Percentiles rank a stretch among this genome's conserved stretches.
phyloP scores from a whole-genome alignment of 345 rosid genomes.

The Excoecaria agallocha region DNA sequence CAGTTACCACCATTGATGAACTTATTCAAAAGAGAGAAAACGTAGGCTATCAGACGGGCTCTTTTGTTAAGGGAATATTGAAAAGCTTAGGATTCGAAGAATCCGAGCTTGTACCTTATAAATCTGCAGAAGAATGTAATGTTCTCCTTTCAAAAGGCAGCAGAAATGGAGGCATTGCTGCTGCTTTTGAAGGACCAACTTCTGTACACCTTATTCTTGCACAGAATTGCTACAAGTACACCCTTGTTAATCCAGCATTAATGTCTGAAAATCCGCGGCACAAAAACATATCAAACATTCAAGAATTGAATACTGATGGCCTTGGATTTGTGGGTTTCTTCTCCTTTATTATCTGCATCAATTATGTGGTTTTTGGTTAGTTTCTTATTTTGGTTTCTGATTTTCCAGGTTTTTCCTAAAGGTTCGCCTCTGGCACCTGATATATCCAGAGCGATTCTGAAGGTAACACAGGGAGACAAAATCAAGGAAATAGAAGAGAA shows the following conservation, averaged over 20 bases:
- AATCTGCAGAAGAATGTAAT: slow-evolving; percentile 20
- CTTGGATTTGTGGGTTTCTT: slow-evolving; percentile 1
- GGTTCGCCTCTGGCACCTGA: slow-evolving; percentile 19
- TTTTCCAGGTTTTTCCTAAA: slow-evolving; percentile 4
- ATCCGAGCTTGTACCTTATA: slow-evolving; percentile 6
- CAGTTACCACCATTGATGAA: slow-evolving; percentile 29
- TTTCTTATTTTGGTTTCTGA: not conserved
- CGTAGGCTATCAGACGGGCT: slow-evolving; percentile 39
- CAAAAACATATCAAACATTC: not conserved
- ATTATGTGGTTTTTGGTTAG: not conserved
- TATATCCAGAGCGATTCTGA: slow-evolving; percentile 16
- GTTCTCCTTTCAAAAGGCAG: slow-evolving; percentile 10
- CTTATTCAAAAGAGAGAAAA: slow-evolving; percentile 34
- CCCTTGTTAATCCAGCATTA: not conserved
- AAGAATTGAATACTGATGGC: not conserved
- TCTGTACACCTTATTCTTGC: slow-evolving; percentile 27
- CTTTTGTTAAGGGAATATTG: slow-evolving; percentile 39
- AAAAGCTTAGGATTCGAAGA: slow-evolving; percentile 12
- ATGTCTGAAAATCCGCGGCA: not conserved
- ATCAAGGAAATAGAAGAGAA: not conserved
- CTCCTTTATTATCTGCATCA: not conserved
- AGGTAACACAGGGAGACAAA: slow-evolving; percentile 1
- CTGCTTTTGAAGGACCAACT: slow-evolving; percentile 35
- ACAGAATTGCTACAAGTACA: slow-evolving; percentile 24
- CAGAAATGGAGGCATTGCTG: slow-evolving; percentile 26